These are phyloP conservation scores for Cladorrhinum sp. DNA, from an alignment of 2,329 filamentous ascomycete species.

Conservation along the genomic window DNA sequence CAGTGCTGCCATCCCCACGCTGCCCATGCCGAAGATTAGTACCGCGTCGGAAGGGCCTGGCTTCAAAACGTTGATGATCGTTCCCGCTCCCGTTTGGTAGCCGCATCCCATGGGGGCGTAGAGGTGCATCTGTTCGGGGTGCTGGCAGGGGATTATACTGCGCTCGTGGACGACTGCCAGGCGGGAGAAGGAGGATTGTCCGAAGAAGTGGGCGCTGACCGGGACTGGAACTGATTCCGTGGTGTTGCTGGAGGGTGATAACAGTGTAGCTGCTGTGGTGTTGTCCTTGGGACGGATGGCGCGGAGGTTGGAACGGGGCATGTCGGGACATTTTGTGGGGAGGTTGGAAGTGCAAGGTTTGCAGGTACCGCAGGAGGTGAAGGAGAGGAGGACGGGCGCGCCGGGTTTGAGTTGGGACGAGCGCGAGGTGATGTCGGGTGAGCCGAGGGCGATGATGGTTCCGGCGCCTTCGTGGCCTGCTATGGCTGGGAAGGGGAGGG, in stretches of 20 bases:
- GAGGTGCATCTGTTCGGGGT: slow-evolving; percentile 29
- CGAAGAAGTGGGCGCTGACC: slow-evolving; percentile 33
- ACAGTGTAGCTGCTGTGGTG: slow-evolving; percentile 6
- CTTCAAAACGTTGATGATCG: slow-evolving; percentile 38
- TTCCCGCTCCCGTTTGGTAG: slow-evolving; percentile 42
- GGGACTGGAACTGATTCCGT: slow-evolving; percentile 13
- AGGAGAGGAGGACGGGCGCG: slow-evolving; percentile 37
- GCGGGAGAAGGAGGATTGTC: slow-evolving; percentile 32
- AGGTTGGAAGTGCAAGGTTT: slow-evolving; percentile 29
- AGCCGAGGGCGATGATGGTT: slow-evolving; percentile 31
- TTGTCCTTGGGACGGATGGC: slow-evolving; percentile 13
- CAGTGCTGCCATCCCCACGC: slow-evolving; percentile 39
- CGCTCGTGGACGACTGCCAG: slow-evolving; percentile 27
- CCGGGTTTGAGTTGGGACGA: slow-evolving; percentile 31
- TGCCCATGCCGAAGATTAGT: slow-evolving; percentile 39
- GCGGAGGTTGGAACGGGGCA: slow-evolving; percentile 27
- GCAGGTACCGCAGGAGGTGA: slow-evolving; percentile 34
- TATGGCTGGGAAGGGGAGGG: slow-evolving; percentile 30
- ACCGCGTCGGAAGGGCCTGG: slow-evolving; percentile 28
- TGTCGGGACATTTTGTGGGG: slow-evolving; percentile 31
- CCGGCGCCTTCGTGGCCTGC: slow-evolving; percentile 30
- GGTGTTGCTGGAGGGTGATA: too few species aligned
- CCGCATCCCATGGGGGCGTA: slow-evolving; percentile 43
- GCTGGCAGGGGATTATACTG: slow-evolving; percentile 28
- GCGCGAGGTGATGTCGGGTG: slow-evolving; percentile 25